A percentile compares a stretch with the other conserved stretches of the same genome.
Evolutionary conservation across 2,329 filamentous ascomycete genomes (phyloP).

Genomic region (Aspergillus terreus): DNA sequence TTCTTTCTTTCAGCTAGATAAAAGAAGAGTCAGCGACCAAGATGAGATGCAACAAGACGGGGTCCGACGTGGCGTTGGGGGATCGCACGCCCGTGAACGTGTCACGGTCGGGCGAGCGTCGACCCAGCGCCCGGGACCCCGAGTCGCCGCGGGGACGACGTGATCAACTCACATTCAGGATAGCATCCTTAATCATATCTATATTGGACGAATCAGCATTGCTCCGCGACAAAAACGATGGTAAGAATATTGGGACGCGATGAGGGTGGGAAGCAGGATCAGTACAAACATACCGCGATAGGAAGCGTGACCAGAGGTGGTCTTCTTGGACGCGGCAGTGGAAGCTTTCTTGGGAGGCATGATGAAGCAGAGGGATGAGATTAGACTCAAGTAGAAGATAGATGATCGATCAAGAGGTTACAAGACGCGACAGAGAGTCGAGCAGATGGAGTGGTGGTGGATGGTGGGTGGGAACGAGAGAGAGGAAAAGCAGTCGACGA

Average conservation of each 20-base stretch:
- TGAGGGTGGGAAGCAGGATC: conserved; percentile 41
- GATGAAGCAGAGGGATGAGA: conserved; percentile 26
- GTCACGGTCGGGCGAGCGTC: conserved; percentile 34
- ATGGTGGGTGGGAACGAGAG: conserved; percentile 16
- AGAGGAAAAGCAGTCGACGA: conserved; percentile 31
- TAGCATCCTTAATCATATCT: conserved; percentile 73
- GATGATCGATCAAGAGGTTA: conserved; percentile 6
- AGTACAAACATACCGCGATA: conserved; percentile 61
- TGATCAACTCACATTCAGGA: conserved; percentile 63
- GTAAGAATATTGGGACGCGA: conserved; percentile 41
- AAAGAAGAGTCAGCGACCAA: conserved; percentile 47
- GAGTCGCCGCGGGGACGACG: conserved; percentile 45
- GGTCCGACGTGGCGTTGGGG: conserved; percentile 21
- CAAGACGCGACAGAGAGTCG: conserved; percentile 4
- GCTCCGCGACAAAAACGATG: conserved; percentile 48
- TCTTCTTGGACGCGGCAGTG: conserved; percentile 56
- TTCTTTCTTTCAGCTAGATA: conserved; percentile 64
- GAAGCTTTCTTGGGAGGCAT: conserved; percentile 66
- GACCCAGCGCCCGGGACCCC: conserved; percentile 34
- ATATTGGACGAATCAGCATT: conserved; percentile 50
- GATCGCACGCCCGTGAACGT: conserved; percentile 21
- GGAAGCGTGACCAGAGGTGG: conserved; percentile 55
- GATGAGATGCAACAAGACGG: conserved; percentile 19
- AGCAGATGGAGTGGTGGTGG: conserved; percentile 11
- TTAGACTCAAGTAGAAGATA: conserved; percentile 9